phyloP scores from a whole-genome alignment of 495 filamentous ascomycete species.

The Melanomma pulvis-pyrius region DNA sequence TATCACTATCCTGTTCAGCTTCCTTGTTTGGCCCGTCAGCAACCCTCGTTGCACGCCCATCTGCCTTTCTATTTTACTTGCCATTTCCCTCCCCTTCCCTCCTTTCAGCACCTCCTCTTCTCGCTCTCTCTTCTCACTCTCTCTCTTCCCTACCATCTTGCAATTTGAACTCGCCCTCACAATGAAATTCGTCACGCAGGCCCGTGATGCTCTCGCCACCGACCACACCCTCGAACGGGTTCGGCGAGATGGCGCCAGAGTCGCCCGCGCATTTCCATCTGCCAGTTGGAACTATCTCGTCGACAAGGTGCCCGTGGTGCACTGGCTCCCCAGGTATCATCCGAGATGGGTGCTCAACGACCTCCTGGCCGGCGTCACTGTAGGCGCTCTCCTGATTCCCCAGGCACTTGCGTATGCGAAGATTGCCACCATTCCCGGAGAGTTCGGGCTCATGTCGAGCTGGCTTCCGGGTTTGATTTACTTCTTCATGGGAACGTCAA shows the following conservation, averaged over 20 bases:
- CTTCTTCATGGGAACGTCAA: slow-evolving; percentile 59
- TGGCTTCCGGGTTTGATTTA: slow-evolving; percentile 57
- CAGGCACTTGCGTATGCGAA: slow-evolving; percentile 96
- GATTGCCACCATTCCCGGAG: slow-evolving; percentile 71
- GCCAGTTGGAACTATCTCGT: slow-evolving; percentile 50
- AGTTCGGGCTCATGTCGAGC: slow-evolving; percentile 70
- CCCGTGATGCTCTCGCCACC: background rate
- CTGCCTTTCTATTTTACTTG: background rate
- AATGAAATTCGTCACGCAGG: slow-evolving; percentile 2
- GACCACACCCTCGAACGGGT: slow-evolving; percentile 20
- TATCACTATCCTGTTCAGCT: background rate
- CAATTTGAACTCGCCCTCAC: background rate
- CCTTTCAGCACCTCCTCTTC: background rate
- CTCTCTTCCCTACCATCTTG: no score
- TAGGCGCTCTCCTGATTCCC: slow-evolving; percentile 91
- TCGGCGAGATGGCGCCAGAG: slow-evolving; percentile 1
- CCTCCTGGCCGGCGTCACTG: slow-evolving; percentile 91
- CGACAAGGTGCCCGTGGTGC: slow-evolving; percentile 73
- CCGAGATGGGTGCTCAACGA: slow-evolving; percentile 84
- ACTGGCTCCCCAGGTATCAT: slow-evolving; percentile 89
- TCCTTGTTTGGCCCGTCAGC: no score
- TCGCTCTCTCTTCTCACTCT: background rate
- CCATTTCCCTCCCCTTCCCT: background rate
- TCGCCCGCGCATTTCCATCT: slow-evolving; percentile 28
- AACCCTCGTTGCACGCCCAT: background rate